phyloP scores from a whole-genome alignment of 768 basidiomycete species.

The Tylopilus balloui region DNA sequence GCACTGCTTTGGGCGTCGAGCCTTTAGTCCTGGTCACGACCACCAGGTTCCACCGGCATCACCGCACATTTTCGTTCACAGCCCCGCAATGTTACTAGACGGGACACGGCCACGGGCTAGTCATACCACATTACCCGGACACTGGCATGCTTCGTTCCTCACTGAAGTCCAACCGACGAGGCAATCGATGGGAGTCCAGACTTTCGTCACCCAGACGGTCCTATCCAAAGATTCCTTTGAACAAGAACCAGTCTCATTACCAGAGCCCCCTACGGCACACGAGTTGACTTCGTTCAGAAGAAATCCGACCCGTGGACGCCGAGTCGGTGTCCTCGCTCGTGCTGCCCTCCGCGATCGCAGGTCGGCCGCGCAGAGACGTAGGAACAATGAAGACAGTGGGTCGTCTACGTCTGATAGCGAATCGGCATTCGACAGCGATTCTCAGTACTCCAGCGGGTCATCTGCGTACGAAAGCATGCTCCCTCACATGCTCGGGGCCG shows the following conservation, averaged over 20 bases:
- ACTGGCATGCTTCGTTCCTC: conserved; percentile 1
- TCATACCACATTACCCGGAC: background rate
- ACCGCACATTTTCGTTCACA: background rate
- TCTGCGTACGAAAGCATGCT: conserved; percentile 19
- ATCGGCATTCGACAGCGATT: conserved; percentile 17
- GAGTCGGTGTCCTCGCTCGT: conserved; percentile 18
- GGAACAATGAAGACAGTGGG: background rate
- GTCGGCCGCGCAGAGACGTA: background rate
- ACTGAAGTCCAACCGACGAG: background rate
- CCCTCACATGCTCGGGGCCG: conserved; percentile 25
- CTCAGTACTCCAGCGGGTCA: conserved; percentile 19
- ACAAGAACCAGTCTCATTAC: background rate
- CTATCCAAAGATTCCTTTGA: background rate
- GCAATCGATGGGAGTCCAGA: background rate
- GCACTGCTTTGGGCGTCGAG: background rate
- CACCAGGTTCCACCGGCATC: background rate
- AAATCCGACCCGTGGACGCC: background rate
- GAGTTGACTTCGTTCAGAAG: background rate
- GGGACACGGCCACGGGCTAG: conserved; percentile 3
- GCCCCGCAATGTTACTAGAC: conserved; percentile 1
- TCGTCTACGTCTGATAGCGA: conserved; percentile 16
- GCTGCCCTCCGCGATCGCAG: conserved; percentile 21
- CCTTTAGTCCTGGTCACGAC: background rate
- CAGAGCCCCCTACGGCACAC: background rate
- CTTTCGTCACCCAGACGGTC: background rate